These are phyloP conservation scores for Ilyonectria destructans DNA, from an alignment of 2,329 filamentous ascomycete genomes.

Conservation along the genomic window DNA sequence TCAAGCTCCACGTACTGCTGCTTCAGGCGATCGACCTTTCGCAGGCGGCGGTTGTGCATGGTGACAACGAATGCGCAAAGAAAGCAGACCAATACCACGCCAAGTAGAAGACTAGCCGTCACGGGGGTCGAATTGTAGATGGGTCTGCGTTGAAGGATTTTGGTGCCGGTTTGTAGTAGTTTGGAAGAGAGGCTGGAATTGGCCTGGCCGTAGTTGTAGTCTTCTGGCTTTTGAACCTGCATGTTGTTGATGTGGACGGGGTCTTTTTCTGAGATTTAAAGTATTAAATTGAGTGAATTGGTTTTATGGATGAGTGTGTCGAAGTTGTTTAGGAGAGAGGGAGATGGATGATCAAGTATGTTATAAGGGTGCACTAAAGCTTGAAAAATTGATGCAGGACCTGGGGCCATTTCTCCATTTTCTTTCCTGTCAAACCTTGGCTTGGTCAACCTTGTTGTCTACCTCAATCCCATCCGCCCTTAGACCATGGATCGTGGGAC, in stretches of 20 bases:
- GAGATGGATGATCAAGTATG: too few species aligned
- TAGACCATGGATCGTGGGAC: not conserved
- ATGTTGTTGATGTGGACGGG: not conserved
- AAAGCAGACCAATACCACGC: not conserved
- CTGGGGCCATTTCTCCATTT: too few species aligned
- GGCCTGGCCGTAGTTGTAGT: not conserved
- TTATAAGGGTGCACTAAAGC: too few species aligned
- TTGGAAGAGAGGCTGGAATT: not conserved
- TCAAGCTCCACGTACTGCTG: not conserved
- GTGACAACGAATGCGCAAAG: not conserved
- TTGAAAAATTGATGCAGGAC: too few species aligned
- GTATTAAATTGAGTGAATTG: too few species aligned
- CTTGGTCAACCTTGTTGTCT: not conserved
- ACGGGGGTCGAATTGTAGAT: not conserved
- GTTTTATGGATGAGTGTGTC: too few species aligned
- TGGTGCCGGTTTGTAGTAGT: not conserved
- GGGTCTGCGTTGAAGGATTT: not conserved
- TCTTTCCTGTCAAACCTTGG: not conserved
- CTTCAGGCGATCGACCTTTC: not conserved
- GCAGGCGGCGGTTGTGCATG: not conserved
- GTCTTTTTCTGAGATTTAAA: not conserved
- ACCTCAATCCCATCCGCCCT: not conserved
- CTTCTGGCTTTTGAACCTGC: conserved; percentile 6
- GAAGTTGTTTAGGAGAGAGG: too few species aligned
- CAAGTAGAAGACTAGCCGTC: not conserved